phyloP scores from a whole-genome alignment of 2,329 filamentous ascomycete genomes.

The Coniochaeta pulveracea region DNA sequence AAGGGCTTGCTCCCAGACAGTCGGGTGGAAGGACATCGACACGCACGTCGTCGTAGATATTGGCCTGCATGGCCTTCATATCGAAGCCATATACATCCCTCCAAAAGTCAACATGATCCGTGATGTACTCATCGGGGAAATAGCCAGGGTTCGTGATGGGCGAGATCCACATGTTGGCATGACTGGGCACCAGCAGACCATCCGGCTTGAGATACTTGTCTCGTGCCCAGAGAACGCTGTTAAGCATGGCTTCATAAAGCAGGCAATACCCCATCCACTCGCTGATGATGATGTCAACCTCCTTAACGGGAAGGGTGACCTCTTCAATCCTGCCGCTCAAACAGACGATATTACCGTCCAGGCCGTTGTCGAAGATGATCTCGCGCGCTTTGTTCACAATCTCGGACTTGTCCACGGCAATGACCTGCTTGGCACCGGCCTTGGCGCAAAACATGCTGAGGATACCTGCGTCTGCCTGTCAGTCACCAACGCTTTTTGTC shows the following conservation, averaged over 20 bases:
- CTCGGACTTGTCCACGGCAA: slow-evolving; percentile 84
- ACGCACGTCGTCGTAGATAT: slow-evolving; percentile 72
- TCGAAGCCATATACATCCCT: slow-evolving; percentile 88
- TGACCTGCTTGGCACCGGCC: slow-evolving; percentile 75
- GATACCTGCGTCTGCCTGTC: slow-evolving; percentile 43
- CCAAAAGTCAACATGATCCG: slow-evolving; percentile 77
- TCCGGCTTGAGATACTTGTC: slow-evolving; percentile 74
- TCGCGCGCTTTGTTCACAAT: slow-evolving; percentile 81
- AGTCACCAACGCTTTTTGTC: neutral
- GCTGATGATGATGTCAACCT: slow-evolving; percentile 90
- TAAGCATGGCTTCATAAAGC: slow-evolving; percentile 91
- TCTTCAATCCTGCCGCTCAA: slow-evolving; percentile 83
- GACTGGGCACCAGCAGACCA: slow-evolving; percentile 78
- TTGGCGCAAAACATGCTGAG: slow-evolving; percentile 90
- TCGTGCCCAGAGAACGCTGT: slow-evolving; percentile 78
- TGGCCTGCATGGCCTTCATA: slow-evolving; percentile 80
- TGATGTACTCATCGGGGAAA: slow-evolving; percentile 50
- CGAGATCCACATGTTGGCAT: slow-evolving; percentile 72
- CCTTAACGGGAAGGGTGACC: slow-evolving; percentile 60
- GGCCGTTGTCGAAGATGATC: slow-evolving; percentile 72
- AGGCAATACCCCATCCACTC: slow-evolving; percentile 98
- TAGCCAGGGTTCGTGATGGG: slow-evolving; percentile 54
- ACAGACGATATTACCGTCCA: slow-evolving; percentile 64
- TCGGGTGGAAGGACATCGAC: slow-evolving; percentile 58
- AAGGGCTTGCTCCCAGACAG: slow-evolving; percentile 46